Conservation (phyloP, 2,329 filamentous ascomycete genomes). For the Colletotrichum noveboracense region DNA sequence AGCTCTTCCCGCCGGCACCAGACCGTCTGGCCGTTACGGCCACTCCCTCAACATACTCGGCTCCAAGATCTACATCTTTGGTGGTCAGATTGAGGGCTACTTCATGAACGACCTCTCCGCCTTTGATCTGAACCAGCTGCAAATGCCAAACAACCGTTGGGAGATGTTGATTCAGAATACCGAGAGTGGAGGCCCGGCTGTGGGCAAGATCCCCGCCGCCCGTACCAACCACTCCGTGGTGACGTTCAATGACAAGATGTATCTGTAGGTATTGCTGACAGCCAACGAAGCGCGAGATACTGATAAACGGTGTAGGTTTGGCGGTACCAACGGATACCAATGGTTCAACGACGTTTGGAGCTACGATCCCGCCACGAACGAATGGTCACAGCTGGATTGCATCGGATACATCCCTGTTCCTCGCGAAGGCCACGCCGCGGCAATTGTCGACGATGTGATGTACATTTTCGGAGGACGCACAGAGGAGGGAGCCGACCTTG, state of each 20-base stretch:
- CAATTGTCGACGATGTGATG: constrained; percentile 97
- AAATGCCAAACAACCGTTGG: constrained; percentile 91
- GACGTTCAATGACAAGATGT: constrained; percentile 91
- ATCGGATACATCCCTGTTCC: constrained; percentile 96
- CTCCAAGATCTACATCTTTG: constrained; percentile 97
- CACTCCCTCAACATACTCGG: constrained; percentile 96
- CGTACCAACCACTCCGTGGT: constrained; percentile 95
- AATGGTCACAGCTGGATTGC: constrained; percentile 89
- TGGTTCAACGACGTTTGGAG: constrained; percentile 99
- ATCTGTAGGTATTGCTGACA: constrained; percentile 67
- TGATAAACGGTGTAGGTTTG: constrained; percentile 68
- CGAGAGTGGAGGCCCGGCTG: constrained; percentile 62
- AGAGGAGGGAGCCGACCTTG: constrained; percentile 89
- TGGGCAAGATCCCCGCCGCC: constrained; percentile 76
- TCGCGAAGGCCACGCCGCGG: constrained; percentile 91
- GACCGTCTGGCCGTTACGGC: constrained; percentile 90
- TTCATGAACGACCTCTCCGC: constrained; percentile 98
- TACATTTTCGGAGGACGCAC: constrained; percentile 97
- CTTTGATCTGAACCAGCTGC: constrained; percentile 94
- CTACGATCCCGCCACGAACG: constrained; percentile 83
- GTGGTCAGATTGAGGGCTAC: constrained; percentile 94
- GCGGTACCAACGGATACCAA: constrained; percentile 91
- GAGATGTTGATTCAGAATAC: constrained; percentile 85
- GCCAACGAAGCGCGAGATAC: neutral
- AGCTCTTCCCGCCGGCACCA: constrained; percentile 83